Percentiles rank a stretch among this genome's conserved stretches.
phyloP scores from a whole-genome alignment of 805 yeast genomes.

The Saccharomyces mikatae region DNA sequence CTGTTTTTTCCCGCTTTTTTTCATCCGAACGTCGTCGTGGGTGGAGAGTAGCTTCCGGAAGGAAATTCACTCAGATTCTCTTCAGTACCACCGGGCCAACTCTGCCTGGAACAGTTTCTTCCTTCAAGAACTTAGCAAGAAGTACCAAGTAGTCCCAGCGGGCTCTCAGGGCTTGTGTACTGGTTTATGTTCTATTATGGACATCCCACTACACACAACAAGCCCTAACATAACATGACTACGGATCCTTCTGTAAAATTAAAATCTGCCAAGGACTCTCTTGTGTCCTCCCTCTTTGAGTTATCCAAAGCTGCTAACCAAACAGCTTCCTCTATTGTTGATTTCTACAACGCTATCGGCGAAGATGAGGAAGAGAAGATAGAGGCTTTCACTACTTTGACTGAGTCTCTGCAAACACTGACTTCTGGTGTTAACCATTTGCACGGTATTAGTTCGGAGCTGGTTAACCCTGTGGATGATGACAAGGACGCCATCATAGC shows the following conservation, averaged over 20 bases:
- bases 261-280: constrained; percentile 33
- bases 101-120: neutral
- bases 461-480: constrained; percentile 29
- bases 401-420: constrained; percentile 35
- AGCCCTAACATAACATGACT: constrained; percentile 12
- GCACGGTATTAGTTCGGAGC: constrained; percentile 23
- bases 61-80: neutral
- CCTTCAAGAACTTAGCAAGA: neutral
- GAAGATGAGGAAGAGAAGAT: constrained; percentile 40
- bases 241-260: constrained; percentile 30
- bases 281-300: constrained; percentile 73
- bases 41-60: neutral
- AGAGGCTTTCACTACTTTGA: constrained; percentile 38
- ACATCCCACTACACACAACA: neutral
- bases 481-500: constrained; percentile 21
- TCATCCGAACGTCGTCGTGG: neutral
- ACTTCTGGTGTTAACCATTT: constrained; percentile 32
- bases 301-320: constrained; percentile 81
- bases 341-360: constrained; percentile 55
- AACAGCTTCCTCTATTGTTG: constrained; percentile 72
- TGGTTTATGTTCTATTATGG: neutral
- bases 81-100: neutral
- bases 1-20: neutral
- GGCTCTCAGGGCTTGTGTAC: neutral
- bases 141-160: neutral